Evolutionary conservation across 805 yeast genomes (phyloP).

Genomic region (Yamadazyma insecticola): DNA sequence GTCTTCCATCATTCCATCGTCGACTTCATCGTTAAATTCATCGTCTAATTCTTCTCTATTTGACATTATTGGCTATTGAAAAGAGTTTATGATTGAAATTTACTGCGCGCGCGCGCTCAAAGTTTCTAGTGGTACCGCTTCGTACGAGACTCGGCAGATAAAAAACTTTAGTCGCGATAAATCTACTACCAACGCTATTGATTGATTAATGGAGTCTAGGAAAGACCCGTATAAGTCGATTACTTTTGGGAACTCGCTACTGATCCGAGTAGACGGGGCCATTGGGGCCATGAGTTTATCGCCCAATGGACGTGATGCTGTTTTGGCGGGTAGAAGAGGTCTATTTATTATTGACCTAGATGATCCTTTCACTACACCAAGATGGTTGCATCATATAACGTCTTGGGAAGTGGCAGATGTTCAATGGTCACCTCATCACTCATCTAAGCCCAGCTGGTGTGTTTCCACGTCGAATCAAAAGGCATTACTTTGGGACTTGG

Average conservation of each 20-base stretch:
- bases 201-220: slow-evolving; percentile 6
- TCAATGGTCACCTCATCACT: slow-evolving; percentile 91
- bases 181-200: slow-evolving; percentile 8
- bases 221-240: slow-evolving; percentile 34
- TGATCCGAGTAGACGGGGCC: slow-evolving; percentile 85
- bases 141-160: no score
- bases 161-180: slow-evolving; percentile 6
- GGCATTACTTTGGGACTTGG: slow-evolving; percentile 90
- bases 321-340: slow-evolving; percentile 79
- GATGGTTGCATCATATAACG: slow-evolving; percentile 88
- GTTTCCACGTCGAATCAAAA: slow-evolving; percentile 93
- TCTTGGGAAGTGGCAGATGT: slow-evolving; percentile 99
- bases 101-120: neutral
- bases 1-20: slow-evolving; percentile 4
- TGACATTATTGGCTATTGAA: slow-evolving; percentile 3
- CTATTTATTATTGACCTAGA: slow-evolving; percentile 87
- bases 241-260: slow-evolving; percentile 77
- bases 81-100: neutral
- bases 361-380: slow-evolving; percentile 91
- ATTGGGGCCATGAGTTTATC: slow-evolving; percentile 87
- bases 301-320: slow-evolving; percentile 91
- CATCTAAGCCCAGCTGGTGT: slow-evolving; percentile 81
- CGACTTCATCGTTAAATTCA: slow-evolving; percentile 21
- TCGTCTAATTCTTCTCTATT: slow-evolving; percentile 16
- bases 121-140: neutral